phyloP scores from a whole-genome alignment of 176 grass and related monocot genomes.

The Oropetium thomaeum region DNA sequence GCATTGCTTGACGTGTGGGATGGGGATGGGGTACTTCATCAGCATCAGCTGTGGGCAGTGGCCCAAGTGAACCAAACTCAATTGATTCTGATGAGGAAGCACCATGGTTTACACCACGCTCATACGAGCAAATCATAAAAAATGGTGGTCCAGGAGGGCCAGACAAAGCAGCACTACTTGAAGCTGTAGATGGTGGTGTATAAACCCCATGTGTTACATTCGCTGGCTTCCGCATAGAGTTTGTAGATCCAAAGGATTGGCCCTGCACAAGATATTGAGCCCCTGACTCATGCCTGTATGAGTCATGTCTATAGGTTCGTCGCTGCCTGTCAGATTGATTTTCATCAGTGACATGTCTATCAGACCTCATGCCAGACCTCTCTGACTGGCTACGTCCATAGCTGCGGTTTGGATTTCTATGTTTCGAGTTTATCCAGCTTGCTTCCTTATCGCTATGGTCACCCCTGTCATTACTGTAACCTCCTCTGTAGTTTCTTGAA shows the following conservation, averaged over 20 bases:
- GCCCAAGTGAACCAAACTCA: constrained; percentile 72
- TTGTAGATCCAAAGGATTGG: constrained; percentile 45
- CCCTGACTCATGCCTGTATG: constrained; percentile 52
- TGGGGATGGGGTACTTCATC: constrained; percentile 31
- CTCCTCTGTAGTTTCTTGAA: constrained; percentile 77
- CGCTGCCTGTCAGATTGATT: constrained; percentile 61
- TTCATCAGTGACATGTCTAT: constrained; percentile 46
- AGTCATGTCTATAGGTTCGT: constrained; percentile 64
- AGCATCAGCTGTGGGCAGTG: constrained; percentile 33
- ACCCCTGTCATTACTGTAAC: constrained; percentile 52
- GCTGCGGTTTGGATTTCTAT: constrained; percentile 44
- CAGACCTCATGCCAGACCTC: constrained; percentile 44
- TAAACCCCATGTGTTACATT: constrained; percentile 54
- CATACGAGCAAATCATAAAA: constrained; percentile 58
- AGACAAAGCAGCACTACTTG: constrained; percentile 41
- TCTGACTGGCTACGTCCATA: constrained; percentile 62
- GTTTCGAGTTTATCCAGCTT: constrained; percentile 66
- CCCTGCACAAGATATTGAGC: constrained; percentile 41
- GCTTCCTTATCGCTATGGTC: constrained; percentile 67
- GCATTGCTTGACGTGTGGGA: constrained; percentile 26
- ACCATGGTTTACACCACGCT: constrained; percentile 39
- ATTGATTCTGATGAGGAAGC: constrained; percentile 48
- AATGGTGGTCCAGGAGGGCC: constrained; percentile 34
- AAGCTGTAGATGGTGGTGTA: constrained; percentile 38
- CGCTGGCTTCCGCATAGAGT: constrained; percentile 33